Conservation (phyloP, 352 stramenopile species). For the Phytophthora europaea region DNA sequence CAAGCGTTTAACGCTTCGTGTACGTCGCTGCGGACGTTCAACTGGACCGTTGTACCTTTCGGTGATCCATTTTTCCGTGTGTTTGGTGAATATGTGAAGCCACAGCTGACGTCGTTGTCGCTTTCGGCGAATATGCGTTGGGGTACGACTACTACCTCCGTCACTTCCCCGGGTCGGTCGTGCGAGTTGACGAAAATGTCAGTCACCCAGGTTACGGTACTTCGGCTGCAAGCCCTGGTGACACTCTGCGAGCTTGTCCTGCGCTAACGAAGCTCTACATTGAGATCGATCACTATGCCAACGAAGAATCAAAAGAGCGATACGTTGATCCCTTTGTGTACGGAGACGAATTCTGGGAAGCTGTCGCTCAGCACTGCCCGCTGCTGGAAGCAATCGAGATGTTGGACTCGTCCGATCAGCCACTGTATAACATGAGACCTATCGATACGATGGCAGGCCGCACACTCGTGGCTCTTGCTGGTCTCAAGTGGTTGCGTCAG, state of each 20-base stretch:
- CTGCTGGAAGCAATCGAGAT: slow-evolving; percentile 7
- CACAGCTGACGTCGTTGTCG: slow-evolving; percentile 7
- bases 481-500: background rate
- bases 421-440: background rate
- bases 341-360: slow-evolving; percentile 12
- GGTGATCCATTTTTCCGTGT: slow-evolving; percentile 13
- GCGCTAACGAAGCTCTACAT: slow-evolving; percentile 1
- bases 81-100: slow-evolving; percentile 13
- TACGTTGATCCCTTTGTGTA: slow-evolving; percentile 7
- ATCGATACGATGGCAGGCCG: background rate
- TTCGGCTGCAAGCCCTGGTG: background rate
- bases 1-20: slow-evolving; percentile 7
- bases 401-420: background rate
- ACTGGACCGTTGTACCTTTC: slow-evolving; percentile 7
- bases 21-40: slow-evolving; percentile 1
- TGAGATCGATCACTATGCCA: background rate
- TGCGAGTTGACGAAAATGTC: background rate
- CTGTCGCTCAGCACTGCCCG: background rate
- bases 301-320: background rate
- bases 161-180: background rate
- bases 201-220: slow-evolving; percentile 3
- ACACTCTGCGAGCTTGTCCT: slow-evolving; percentile 3
- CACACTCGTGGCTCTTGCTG: background rate
- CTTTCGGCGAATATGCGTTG: background rate
- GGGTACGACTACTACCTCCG: slow-evolving; percentile 1